Evolutionary conservation across 495 filamentous ascomycete species (phyloP), one percentile per base, ranked within the genome.

Genomic region (Penicillium silybi): DNA sequence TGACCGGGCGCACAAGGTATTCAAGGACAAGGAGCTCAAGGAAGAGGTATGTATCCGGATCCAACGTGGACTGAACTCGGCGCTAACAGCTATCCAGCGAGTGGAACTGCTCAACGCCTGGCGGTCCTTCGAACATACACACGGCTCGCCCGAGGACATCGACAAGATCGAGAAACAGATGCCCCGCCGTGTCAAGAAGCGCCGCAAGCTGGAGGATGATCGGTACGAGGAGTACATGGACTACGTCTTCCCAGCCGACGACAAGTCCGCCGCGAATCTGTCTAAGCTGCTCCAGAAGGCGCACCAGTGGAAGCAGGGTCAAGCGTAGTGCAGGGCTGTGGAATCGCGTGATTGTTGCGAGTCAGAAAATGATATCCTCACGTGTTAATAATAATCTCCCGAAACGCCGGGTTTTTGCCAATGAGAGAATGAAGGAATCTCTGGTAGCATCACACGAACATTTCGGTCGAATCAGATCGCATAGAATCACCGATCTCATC

Each of bases 171-270:
- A 92, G 67, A 85, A 84, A 62, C 89, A 95, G 76, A 95, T 96
- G 90, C 95, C 95, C 25, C 79, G 90, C 43, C 86, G 84, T 66
- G 88, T 89, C 68, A 98, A 96, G 85, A 93, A 93, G 80, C 81
- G 91, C 59, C 85, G 93, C 68, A 92, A 85, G 82, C 65, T 97
- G 71, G 92, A 95, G 65, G 92, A 97, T 72, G 92, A 95, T 66
- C 85, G 82, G 17, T 97, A 89, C 77, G 93, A 98, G 80, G 93
- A 98, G 73, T 98, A 96, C 68, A 82, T 92, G 77, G 93, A 97
- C 68, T 97, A 92, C 65, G 81, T 97, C 41, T 98, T 98, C 84
- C 93, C 93, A 5, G 92, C 90, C 7, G 93, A 97, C 76, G 92
- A 97, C 70, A 81, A 89, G 71, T 86, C 87, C 58, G 86, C 88